Percentiles rank a stretch among this genome's conserved stretches.
These are phyloP conservation scores for Raffaelea deltoideospora DNA, from an alignment of 2,329 filamentous ascomycete genomes.

Conservation along the genomic window DNA sequence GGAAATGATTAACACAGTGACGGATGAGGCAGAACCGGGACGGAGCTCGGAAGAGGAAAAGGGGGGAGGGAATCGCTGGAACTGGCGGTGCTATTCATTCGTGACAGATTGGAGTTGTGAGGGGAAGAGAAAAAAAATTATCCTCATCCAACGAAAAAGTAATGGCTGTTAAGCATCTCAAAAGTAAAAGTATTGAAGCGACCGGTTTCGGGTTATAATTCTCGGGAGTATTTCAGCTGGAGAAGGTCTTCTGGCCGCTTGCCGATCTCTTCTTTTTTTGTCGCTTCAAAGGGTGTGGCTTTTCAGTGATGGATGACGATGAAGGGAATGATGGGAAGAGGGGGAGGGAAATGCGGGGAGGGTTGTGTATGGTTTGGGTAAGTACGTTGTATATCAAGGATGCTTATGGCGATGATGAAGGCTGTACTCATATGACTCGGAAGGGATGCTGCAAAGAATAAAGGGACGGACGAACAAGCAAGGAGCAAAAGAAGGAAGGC, in stretches of 20 bases:
- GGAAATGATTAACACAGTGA: conserved; percentile 6
- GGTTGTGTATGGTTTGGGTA: neutral
- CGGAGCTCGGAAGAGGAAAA: conserved; percentile 1
- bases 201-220: too few relatives aligned
- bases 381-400: neutral
- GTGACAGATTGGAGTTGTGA: neutral
- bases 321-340: neutral
- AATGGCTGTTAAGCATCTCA: too few relatives aligned
- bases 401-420: neutral
- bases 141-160: too few relatives aligned
- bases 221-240: too few relatives aligned
- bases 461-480: neutral
- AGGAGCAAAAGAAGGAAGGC: neutral
- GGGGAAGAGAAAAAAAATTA: too few relatives aligned
- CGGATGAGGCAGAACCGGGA: neutral
- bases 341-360: neutral
- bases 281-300: too few relatives aligned
- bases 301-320: too few relatives aligned
- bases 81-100: neutral
- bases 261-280: too few relatives aligned
- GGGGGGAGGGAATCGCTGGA: neutral
- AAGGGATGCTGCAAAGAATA: neutral
- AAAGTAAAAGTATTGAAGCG: too few relatives aligned
- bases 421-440: too few relatives aligned
- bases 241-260: too few relatives aligned